Conservation (phyloP, 495 filamentous ascomycete species). For the Xylaria intraflava region DNA sequence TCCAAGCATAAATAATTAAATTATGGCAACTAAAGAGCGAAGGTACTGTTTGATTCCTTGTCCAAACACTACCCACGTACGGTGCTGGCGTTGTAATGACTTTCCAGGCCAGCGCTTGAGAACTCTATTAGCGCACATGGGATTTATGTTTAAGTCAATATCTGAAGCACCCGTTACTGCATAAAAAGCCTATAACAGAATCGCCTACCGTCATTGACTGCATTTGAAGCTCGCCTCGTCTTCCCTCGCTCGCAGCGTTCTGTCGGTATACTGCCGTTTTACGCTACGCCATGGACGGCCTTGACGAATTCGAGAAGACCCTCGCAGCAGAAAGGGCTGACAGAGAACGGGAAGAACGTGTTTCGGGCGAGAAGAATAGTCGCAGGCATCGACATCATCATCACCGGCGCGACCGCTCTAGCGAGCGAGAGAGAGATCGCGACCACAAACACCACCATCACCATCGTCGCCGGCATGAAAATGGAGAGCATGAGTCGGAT, state of each 20-base stretch:
- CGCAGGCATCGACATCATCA: slow-evolving; percentile 43
- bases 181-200: not conserved
- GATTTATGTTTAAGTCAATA: not conserved
- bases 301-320: slow-evolving; percentile 50
- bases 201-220: not conserved
- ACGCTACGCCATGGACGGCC: slow-evolving; percentile 36
- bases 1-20: too few species aligned
- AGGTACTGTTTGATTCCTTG: too few species aligned
- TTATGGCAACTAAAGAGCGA: too few species aligned
- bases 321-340: slow-evolving; percentile 47
- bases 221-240: not conserved
- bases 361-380: slow-evolving; percentile 33
- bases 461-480: slow-evolving; percentile 22
- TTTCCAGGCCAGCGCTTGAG: too few species aligned
- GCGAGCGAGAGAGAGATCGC: slow-evolving; percentile 32
- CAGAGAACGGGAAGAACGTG: slow-evolving; percentile 30
- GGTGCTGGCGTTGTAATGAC: too few species aligned
- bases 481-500: slow-evolving; percentile 27
- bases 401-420: slow-evolving; percentile 35
- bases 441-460: slow-evolving; percentile 23
- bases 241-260: too few species aligned
- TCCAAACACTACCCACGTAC: too few species aligned
- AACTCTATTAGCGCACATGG: too few species aligned
- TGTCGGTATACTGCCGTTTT: not conserved
- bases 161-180: not conserved